phyloP scores from a whole-genome alignment of 495 filamentous ascomycete species.

The Trichoderma asperelloides region DNA sequence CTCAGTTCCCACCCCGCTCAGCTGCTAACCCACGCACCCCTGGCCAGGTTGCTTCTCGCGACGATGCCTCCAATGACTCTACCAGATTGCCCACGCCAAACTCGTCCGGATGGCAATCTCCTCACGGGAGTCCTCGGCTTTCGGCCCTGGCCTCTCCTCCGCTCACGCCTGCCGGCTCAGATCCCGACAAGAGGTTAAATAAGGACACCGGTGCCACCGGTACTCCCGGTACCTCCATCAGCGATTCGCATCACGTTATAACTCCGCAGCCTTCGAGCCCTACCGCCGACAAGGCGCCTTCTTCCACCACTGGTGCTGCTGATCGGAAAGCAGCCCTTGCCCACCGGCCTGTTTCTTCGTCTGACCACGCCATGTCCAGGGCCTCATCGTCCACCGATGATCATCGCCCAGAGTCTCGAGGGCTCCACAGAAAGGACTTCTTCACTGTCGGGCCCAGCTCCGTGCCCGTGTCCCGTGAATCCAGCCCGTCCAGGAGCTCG shows the following conservation, averaged over 20 bases:
- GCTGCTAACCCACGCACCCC: neutral
- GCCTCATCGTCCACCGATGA: constrained; percentile 16
- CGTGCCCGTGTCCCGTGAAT: constrained; percentile 53
- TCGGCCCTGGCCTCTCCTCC: constrained; percentile 78
- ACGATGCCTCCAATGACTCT: constrained; percentile 28
- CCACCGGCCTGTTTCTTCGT: constrained; percentile 31
- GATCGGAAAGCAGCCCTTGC: constrained; percentile 8
- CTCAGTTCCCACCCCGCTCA: neutral
- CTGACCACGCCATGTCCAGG: constrained; percentile 21
- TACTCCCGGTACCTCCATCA: constrained; percentile 13
- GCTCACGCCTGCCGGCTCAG: constrained; percentile 74
- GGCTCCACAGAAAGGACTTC: constrained; percentile 36
- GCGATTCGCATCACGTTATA: constrained; percentile 39
- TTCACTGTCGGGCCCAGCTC: constrained; percentile 50
- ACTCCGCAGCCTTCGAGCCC: constrained; percentile 56
- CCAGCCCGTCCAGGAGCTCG: constrained; percentile 51
- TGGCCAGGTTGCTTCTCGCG: constrained; percentile 33
- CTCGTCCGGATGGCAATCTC: constrained; percentile 30
- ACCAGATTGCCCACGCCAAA: constrained; percentile 27
- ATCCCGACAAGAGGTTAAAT: constrained; percentile 21
- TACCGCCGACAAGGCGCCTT: constrained; percentile 30
- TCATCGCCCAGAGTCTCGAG: constrained; percentile 19
- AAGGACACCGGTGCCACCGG: neutral
- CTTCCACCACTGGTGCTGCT: constrained; percentile 24
- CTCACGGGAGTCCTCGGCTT: constrained; percentile 32